Evolutionary conservation across 1,139 yeast species (phyloP).

Genomic region (Yamadazyma friedrichii): DNA sequence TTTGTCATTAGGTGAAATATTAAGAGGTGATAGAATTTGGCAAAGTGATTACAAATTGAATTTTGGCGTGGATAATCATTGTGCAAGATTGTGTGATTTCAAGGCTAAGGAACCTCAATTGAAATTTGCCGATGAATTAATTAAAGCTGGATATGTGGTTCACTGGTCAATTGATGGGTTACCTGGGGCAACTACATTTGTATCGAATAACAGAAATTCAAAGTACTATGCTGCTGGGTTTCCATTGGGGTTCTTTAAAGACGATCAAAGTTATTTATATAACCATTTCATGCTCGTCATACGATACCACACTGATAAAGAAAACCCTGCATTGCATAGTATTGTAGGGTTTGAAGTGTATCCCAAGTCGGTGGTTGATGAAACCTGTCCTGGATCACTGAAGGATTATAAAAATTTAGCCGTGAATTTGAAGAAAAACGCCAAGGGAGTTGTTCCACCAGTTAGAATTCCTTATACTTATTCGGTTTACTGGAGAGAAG

Average conservation of each 20-base stretch:
- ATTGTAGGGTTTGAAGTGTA: constrained; percentile 92
- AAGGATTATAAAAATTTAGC: constrained; percentile 56
- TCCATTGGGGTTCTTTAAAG: constrained; percentile 70
- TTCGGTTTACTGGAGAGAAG: constrained; percentile 89
- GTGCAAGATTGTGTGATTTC: constrained; percentile 67
- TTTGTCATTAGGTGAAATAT: constrained; percentile 71
- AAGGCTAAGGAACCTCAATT: constrained; percentile 50
- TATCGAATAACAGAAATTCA: constrained; percentile 54
- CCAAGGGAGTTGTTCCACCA: constrained; percentile 19
- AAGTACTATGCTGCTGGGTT: constrained; percentile 87
- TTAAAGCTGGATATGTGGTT: constrained; percentile 69
- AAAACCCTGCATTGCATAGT: constrained; percentile 41
- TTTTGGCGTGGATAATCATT: constrained; percentile 63
- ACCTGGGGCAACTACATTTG: constrained; percentile 88
- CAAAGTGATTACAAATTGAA: constrained; percentile 63
- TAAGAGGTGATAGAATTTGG: constrained; percentile 80
- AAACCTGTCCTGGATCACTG: constrained; percentile 67
- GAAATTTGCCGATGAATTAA: constrained; percentile 57
- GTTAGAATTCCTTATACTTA: constrained; percentile 71
- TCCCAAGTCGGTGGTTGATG: constrained; percentile 74
- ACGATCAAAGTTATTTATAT: constrained; percentile 59
- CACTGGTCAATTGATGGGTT: constrained; percentile 85
- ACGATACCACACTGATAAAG: constrained; percentile 60
- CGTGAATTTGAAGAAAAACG: constrained; percentile 24
- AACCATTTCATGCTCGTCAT: constrained; percentile 83